These are phyloP conservation scores for Pythium angustatum DNA, from an alignment of 352 stramenopile species.

Conservation along the genomic window DNA sequence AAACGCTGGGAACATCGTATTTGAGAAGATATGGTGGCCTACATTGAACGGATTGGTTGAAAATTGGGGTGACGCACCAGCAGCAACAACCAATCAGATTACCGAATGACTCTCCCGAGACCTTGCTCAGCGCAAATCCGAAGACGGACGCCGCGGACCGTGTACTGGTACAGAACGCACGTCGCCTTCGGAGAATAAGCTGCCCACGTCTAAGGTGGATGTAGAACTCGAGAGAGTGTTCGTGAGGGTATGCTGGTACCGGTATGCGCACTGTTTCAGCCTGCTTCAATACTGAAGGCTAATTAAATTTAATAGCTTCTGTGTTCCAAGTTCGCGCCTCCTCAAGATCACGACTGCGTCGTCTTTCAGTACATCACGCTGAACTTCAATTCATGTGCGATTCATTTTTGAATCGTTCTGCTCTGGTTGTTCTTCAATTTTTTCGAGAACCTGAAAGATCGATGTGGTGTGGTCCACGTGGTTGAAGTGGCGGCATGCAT, in stretches of 20 bases:
- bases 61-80: conserved; percentile 19
- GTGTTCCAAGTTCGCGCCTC: conserved; percentile 3
- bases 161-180: too few relatives aligned
- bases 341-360: conserved; percentile 5
- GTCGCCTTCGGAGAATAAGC: too few relatives aligned
- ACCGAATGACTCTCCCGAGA: neutral
- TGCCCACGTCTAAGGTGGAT: too few relatives aligned
- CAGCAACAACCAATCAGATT: conserved; percentile 29
- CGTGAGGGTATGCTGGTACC: too few relatives aligned
- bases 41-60: conserved; percentile 19
- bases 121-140: too few relatives aligned
- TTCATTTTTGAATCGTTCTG: conserved; percentile 19
- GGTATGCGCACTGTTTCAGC: too few relatives aligned
- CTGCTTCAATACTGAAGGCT: too few relatives aligned
- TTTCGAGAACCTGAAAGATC: conserved; percentile 21
- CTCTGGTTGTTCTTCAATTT: neutral
- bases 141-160: too few relatives aligned
- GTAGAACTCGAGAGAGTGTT: too few relatives aligned
- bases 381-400: conserved; percentile 22
- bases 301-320: too few relatives aligned
- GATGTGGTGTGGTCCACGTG: conserved; percentile 32
- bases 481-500: conserved; percentile 28
- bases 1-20: conserved; percentile 21
- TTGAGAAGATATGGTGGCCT: neutral
- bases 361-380: conserved; percentile 8